These are phyloP conservation scores for Astragalus membranaceus DNA, from an alignment of 306 rosid genomes.

Conservation along the genomic window DNA sequence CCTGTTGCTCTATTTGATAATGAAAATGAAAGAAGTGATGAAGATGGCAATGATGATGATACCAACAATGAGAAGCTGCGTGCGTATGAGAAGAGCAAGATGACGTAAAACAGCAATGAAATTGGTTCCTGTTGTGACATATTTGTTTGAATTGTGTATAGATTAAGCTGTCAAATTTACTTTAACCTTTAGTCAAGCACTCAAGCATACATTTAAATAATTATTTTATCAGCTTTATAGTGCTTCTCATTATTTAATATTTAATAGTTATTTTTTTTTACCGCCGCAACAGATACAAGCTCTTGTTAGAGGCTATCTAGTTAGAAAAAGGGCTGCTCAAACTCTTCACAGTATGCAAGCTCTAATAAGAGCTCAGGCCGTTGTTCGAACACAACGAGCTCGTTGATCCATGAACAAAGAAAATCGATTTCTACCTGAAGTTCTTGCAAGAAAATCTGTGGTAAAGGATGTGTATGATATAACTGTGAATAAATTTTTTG, in stretches of 20 bases:
- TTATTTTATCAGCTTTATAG: not conserved
- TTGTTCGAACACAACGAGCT: too few relatives aligned
- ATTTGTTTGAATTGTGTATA: not conserved
- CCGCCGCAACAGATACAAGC: too few relatives aligned
- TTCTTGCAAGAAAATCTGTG: too few relatives aligned
- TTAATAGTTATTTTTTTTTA: too few relatives aligned
- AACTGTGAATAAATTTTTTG: not conserved
- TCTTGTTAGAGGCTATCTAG: too few relatives aligned
- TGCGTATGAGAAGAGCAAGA: slow-evolving; percentile 67
- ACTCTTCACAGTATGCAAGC: too few relatives aligned
- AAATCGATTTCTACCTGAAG: too few relatives aligned
- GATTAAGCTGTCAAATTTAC: not conserved
- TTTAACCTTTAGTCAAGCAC: not conserved
- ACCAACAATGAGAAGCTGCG: slow-evolving; percentile 70
- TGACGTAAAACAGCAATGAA: slow-evolving; percentile 43
- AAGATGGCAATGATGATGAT: slow-evolving; percentile 33
- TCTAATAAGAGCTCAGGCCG: too few relatives aligned
- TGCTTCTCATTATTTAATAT: too few relatives aligned
- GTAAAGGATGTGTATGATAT: too few relatives aligned
- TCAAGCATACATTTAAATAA: not conserved
- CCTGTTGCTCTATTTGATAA: slow-evolving; percentile 72
- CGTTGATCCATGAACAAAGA: too few relatives aligned
- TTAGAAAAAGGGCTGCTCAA: too few relatives aligned
- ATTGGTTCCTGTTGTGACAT: not conserved
- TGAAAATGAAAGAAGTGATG: slow-evolving; percentile 35